Base-by-base conservation (phyloP, 805 yeast species). In the Clavispora carvajalis region DNA sequence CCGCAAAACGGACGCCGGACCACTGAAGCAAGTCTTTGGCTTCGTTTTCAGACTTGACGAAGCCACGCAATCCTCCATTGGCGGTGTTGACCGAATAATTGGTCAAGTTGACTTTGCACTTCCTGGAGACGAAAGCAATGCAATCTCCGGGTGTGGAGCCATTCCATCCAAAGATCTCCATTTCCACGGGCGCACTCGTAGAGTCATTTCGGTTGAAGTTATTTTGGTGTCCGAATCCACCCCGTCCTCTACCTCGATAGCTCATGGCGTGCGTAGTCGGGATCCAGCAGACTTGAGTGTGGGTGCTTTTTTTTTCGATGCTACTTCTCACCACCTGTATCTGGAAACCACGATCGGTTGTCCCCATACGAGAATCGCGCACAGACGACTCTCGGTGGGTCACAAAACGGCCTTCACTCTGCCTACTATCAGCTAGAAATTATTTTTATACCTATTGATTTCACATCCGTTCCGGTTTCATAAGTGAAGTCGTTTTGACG, bases 1-100 rank as follows among this genome's bases (percentile, higher is more conserved):
- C 91, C 1, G 95, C 95, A 67, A 87, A 89, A 44, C 80, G 70
- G 37, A 83, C 80, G n/a, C 96, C 96, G 31, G 74, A 69, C 76
- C 83, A 81, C 44, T 73, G 76, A 31, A 66, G 58, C 36, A 88
- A 62, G 6, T 69, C 73, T 16, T 75, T 70, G 0, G 88, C 88
- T 15, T 85, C 87, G 19, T 63, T 61, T 22, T 68, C 65, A 4
- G 60, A 61, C 29, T 66, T 65, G 12, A 85, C 90, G 13, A 67
- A 68, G 0, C 85, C 95, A 30, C 71, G 69, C 16, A 88, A 60
- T 1, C 74, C 66, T 3, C 79, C 78, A 6, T 57, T 48, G 9
- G 44, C 35, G 8, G 79, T 77, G 41, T 80, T 80, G 6, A 79
- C 75, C 3, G 58, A 51, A 9, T 79, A 67, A 55, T 82, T 76